A percentile compares a stretch with the other conserved stretches of the same genome.
Conservation (phyloP, 305 asterid species). For the Petunia hybrid region DNA sequence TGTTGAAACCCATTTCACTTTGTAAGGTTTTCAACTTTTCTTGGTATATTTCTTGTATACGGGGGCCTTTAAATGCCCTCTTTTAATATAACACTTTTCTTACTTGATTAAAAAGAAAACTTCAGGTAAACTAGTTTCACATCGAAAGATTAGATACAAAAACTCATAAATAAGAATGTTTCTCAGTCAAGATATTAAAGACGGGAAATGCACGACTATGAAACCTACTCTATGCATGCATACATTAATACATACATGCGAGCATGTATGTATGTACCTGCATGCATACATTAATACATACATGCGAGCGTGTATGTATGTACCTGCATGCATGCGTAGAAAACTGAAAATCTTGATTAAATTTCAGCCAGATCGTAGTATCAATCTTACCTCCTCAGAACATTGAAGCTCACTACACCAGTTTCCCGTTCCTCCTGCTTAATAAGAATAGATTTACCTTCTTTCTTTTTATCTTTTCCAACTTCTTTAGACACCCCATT, state of each 20-base stretch:
- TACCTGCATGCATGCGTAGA: not conserved
- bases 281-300: not conserved
- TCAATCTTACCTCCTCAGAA: conserved; percentile 67
- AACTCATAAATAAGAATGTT: not conserved
- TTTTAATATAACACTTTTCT: no score
- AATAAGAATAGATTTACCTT: conserved; percentile 78
- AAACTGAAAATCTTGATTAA: not conserved
- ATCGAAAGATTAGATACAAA: not conserved
- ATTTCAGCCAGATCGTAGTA: not conserved
- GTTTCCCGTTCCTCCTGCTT: conserved; percentile 98
- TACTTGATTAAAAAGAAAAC: not conserved
- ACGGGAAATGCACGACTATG: not conserved
- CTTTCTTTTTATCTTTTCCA: conserved; percentile 54
- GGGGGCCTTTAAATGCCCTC: no score
- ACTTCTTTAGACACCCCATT: conserved; percentile 56
- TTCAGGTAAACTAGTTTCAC: conserved; percentile 10
- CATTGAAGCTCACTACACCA: conserved; percentile 87
- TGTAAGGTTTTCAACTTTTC: no score
- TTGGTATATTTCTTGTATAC: no score
- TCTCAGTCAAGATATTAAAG: not conserved
- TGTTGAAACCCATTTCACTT: no score
- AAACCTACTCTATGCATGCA: not conserved
- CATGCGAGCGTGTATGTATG: not conserved
- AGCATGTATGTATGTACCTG: not conserved
- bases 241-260: not conserved